Evolutionary conservation across 2,329 filamentous ascomycete species (phyloP).

Genomic region (Ophiocordyceps camponoti-floridani): DNA sequence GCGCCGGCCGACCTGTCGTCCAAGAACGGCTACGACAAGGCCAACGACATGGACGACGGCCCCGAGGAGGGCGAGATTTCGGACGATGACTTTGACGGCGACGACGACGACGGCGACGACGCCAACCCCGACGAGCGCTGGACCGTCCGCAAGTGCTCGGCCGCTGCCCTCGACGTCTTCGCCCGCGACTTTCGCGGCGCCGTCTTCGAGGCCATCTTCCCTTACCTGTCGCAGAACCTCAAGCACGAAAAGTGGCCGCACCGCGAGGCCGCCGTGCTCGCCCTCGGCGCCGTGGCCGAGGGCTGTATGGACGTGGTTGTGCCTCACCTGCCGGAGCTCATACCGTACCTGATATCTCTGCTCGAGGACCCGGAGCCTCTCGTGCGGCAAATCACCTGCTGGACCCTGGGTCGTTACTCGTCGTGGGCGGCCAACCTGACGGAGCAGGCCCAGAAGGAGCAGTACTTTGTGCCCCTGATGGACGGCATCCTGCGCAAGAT

Average conservation of each 20-base stretch:
- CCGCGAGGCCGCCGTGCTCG: slow-evolving; percentile 84
- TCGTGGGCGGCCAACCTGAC: slow-evolving; percentile 70
- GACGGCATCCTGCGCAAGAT: slow-evolving; percentile 86
- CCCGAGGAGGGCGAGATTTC: slow-evolving; percentile 61
- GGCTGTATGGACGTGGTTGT: slow-evolving; percentile 82
- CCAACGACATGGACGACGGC: slow-evolving; percentile 49
- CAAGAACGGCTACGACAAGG: slow-evolving; percentile 35
- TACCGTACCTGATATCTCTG: slow-evolving; percentile 77
- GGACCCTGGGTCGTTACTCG: slow-evolving; percentile 89
- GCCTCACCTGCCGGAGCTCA: slow-evolving; percentile 76
- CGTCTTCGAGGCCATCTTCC: slow-evolving; percentile 82
- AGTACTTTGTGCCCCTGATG: slow-evolving; percentile 92
- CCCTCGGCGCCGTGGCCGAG: slow-evolving; percentile 84
- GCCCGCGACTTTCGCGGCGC: slow-evolving; percentile 74
- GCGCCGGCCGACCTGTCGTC: slow-evolving; percentile 12
- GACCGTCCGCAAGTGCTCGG: slow-evolving; percentile 94
- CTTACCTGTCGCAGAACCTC: slow-evolving; percentile 80
- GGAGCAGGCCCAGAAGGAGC: slow-evolving; percentile 46
- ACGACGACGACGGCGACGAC: slow-evolving; percentile 54
- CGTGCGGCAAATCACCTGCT: slow-evolving; percentile 92
- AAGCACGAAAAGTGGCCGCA: slow-evolving; percentile 81
- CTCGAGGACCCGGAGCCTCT: slow-evolving; percentile 75
- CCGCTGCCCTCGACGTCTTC: slow-evolving; percentile 85
- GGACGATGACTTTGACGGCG: slow-evolving; percentile 28
- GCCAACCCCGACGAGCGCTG: slow-evolving; percentile 78